A percentile compares a stretch with the other conserved stretches of the same genome.
Conservation (phyloP, 371 early-diverging fungal genomes). For the Syncephalastrum monosporum region DNA sequence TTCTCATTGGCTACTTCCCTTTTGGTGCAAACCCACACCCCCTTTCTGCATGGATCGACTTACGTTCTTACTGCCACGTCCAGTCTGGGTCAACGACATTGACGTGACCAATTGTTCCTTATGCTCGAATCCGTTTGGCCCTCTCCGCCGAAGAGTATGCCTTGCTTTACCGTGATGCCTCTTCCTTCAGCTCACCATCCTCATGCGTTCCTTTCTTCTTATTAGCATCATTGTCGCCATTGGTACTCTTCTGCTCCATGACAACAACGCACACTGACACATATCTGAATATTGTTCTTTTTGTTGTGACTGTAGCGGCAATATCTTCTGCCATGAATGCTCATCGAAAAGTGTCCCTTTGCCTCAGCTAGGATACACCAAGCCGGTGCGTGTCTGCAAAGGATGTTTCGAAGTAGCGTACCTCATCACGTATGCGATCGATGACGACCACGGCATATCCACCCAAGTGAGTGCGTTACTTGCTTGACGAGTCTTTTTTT, state of each 20-base stretch:
- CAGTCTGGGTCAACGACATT: conserved; percentile 51
- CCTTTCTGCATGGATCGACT: conserved; percentile 14
- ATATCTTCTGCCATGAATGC: conserved; percentile 64
- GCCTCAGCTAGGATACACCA: conserved; percentile 62
- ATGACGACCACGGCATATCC: conserved; percentile 59
- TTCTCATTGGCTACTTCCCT: too few species aligned
- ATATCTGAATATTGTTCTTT: not conserved
- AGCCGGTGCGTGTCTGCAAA: conserved; percentile 61
- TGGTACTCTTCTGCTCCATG: conserved; percentile 37
- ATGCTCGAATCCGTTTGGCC: conserved; percentile 41
- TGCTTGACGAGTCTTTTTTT: not conserved
- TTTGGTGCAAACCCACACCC: too few species aligned
- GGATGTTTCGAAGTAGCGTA: conserved; percentile 65
- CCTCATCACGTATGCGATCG: conserved; percentile 59
- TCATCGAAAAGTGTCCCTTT: conserved; percentile 56
- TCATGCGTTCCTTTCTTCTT: not conserved
- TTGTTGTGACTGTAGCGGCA: conserved; percentile 42
- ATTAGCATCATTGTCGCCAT: conserved; percentile 67
- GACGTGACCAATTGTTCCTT: conserved; percentile 40
- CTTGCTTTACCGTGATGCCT: not conserved
- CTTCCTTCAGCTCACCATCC: not conserved
- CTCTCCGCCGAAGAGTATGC: conserved; percentile 47
- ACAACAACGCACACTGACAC: too few species aligned
- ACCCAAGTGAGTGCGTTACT: conserved; percentile 49
- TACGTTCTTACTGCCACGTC: conserved; percentile 49